phyloP scores from a whole-genome alignment of 2,329 filamentous ascomycete species.

The Neonectria neomacrospora region DNA sequence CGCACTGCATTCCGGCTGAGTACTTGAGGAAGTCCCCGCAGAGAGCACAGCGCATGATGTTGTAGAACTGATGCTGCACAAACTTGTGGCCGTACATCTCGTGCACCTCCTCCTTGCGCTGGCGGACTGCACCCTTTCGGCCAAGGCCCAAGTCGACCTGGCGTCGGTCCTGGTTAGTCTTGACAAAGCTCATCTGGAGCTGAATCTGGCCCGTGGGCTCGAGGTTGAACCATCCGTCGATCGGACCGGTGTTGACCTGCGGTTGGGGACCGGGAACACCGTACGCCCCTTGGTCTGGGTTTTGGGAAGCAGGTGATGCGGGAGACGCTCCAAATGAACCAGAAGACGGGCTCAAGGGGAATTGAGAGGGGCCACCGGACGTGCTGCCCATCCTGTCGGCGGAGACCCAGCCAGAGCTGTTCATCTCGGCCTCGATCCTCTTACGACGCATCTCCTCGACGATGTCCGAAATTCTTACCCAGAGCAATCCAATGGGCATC shows the following conservation, averaged over 20 bases:
- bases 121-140: conserved; percentile 94
- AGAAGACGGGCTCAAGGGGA: conserved; percentile 65
- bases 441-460: conserved; percentile 97
- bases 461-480: conserved; percentile 97
- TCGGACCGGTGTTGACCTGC: conserved; percentile 67
- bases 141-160: conserved; percentile 90
- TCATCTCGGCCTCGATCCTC: conserved; percentile 96
- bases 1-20: conserved; percentile 98
- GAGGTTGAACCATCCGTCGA: conserved; percentile 97
- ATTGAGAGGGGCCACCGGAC: conserved; percentile 61
- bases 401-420: conserved; percentile 94
- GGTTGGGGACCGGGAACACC: conserved; percentile 56
- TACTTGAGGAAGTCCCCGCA: conserved; percentile 99
- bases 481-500: conserved; percentile 92
- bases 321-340: conserved; percentile 58
- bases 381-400: conserved; percentile 89
- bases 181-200: conserved; percentile 89
- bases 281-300: conserved; percentile 46
- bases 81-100: conserved; percentile 99
- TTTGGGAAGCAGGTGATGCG: conserved; percentile 53
- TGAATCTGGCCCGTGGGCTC: conserved; percentile 95
- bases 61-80: conserved; percentile 98
- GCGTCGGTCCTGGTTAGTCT: conserved; percentile 85
- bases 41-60: conserved; percentile 99
- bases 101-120: conserved; percentile 97